Percentiles rank a stretch among this genome's conserved stretches.
Conservation (phyloP, 345 rosid genomes). For the Euphorbia tirucalli region DNA sequence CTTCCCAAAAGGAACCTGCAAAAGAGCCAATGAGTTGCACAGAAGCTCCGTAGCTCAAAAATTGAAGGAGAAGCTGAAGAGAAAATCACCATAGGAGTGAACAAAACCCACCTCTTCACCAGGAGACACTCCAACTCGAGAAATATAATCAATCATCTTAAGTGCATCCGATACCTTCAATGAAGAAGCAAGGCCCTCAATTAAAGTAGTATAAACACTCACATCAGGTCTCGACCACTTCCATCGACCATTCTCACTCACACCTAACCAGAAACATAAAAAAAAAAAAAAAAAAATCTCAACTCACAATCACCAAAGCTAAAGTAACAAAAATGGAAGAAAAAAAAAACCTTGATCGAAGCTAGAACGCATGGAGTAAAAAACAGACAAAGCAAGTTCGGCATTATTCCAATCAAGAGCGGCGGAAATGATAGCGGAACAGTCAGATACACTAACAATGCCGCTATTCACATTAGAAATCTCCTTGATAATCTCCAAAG, state of each 20-base stretch:
- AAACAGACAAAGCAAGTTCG: constrained; percentile 75
- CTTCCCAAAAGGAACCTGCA: constrained; percentile 91
- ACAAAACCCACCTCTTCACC: constrained; percentile 61
- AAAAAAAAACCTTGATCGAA: constrained; percentile 59
- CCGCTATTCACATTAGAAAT: constrained; percentile 35
- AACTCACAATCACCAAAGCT: neutral
- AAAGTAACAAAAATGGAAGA: neutral
- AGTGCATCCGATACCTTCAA: constrained; percentile 86
- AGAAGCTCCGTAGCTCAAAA: neutral
- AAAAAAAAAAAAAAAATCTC: neutral
- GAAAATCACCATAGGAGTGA: neutral
- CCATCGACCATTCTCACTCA: constrained; percentile 64
- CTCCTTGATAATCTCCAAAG: constrained; percentile 44
- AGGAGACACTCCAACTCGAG: constrained; percentile 81
- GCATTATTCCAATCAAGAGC: constrained; percentile 69
- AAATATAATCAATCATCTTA: constrained; percentile 61
- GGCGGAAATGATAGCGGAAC: constrained; percentile 53
- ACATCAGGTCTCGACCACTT: constrained; percentile 94
- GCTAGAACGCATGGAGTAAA: constrained; percentile 84
- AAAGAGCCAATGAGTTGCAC: neutral
- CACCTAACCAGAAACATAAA: constrained; percentile 47
- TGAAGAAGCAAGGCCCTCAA: constrained; percentile 68
- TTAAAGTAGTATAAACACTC: constrained; percentile 50
- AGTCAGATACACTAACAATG: constrained; percentile 45
- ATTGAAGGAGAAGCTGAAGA: neutral